Evolutionary conservation across 805 yeast genomes (phyloP).

Genomic region (Nakazawaea holstii): DNA sequence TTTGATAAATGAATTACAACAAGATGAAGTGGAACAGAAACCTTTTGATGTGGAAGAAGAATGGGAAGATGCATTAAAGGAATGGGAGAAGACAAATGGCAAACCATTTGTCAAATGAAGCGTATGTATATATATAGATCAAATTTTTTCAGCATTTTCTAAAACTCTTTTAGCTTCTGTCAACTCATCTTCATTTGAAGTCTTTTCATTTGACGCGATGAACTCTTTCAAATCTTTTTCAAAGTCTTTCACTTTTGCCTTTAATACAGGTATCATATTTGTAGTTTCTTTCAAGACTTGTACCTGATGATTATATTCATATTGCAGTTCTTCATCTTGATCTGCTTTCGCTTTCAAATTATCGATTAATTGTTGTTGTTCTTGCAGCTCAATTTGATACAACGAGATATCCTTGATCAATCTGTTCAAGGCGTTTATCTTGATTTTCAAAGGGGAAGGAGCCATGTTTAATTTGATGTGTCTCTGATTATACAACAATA

Average conservation of each 20-base stretch:
- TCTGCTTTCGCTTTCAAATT: slow-evolving; percentile 31
- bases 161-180: slow-evolving; percentile 23
- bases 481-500: no score
- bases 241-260: slow-evolving; percentile 35
- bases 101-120: slow-evolving; percentile 5
- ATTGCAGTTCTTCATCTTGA: slow-evolving; percentile 43
- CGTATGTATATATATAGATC: neutral
- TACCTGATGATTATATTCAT: slow-evolving; percentile 53
- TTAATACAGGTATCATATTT: slow-evolving; percentile 44
- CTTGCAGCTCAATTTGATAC: slow-evolving; percentile 51
- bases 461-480: slow-evolving; percentile 43
- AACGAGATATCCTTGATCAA: slow-evolving; percentile 60
- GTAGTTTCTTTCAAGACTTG: slow-evolving; percentile 52
- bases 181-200: slow-evolving; percentile 29
- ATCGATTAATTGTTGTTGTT: slow-evolving; percentile 28
- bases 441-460: slow-evolving; percentile 68
- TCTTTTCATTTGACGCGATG: slow-evolving; percentile 23
- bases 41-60: slow-evolving; percentile 58
- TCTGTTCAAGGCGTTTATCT: slow-evolving; percentile 62
- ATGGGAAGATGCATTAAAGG: slow-evolving; percentile 59
- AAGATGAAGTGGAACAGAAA: slow-evolving; percentile 34
- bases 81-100: slow-evolving; percentile 40
- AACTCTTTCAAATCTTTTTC: slow-evolving; percentile 32
- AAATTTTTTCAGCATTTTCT: slow-evolving; percentile 6
- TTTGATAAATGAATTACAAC: slow-evolving; percentile 25